Conservation (phyloP, 2,329 filamentous ascomycete species). For the Colletotrichum lentis region DNA sequence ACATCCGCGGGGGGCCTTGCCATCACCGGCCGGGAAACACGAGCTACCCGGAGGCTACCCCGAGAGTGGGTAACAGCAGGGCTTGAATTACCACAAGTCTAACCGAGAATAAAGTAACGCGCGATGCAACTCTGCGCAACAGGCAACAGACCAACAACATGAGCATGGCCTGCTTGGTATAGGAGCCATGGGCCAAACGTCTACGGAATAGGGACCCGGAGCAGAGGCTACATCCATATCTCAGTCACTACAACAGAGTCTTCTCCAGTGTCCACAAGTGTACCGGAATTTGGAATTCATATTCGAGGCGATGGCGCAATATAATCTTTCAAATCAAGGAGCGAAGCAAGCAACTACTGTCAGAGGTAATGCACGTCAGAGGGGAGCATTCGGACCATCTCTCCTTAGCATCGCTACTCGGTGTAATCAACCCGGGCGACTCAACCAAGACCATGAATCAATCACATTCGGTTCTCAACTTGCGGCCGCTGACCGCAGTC, state of each 20-base stretch:
- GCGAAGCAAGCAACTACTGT: constrained; percentile 21
- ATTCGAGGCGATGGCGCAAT: constrained; percentile 10
- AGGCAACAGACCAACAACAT: not conserved
- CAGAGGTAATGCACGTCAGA: constrained; percentile 34
- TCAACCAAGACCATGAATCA: not conserved
- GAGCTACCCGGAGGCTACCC: constrained; percentile 22
- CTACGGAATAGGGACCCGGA: constrained; percentile 9
- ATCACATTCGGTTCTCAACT: constrained; percentile 1
- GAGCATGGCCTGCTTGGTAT: not conserved
- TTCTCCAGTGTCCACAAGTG: not conserved
- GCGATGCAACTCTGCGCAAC: not conserved
- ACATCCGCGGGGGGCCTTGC: not conserved
- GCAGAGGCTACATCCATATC: constrained; percentile 12
- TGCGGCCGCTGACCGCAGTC: constrained; percentile 9
- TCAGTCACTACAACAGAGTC: constrained; percentile 3
- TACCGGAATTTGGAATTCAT: not conserved
- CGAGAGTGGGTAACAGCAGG: constrained; percentile 6
- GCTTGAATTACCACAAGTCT: constrained; percentile 11
- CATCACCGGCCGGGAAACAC: constrained; percentile 1
- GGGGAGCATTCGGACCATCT: constrained; percentile 18
- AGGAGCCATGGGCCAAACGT: not conserved
- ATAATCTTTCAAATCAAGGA: constrained; percentile 15
- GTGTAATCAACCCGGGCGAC: constrained; percentile 7
- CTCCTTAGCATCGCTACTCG: constrained; percentile 13
- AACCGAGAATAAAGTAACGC: not conserved